These are phyloP conservation scores for Rauvolfia tetraphylla DNA, from an alignment of 257 asterid species.

Conservation along the genomic window DNA sequence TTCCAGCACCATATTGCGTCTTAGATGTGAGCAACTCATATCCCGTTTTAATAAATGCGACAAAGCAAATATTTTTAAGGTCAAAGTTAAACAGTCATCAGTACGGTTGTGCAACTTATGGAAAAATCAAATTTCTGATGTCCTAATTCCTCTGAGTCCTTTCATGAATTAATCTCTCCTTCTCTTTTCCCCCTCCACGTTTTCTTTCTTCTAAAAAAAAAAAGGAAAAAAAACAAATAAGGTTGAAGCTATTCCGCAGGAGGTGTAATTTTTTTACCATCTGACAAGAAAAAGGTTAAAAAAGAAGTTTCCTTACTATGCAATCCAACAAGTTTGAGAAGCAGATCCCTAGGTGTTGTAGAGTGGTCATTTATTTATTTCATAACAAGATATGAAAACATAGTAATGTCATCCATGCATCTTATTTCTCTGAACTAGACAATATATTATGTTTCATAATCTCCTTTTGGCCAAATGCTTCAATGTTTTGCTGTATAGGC, in stretches of 20 bases:
- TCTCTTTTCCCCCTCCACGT: too few relatives aligned
- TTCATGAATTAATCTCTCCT: not conserved
- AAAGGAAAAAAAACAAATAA: too few relatives aligned
- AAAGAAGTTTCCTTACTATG: not conserved
- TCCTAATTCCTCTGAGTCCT: not conserved
- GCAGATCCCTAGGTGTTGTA: not conserved
- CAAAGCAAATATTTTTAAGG: not conserved
- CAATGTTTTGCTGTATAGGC: slow-evolving; percentile 36
- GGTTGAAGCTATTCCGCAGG: too few relatives aligned
- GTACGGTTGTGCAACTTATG: not conserved
- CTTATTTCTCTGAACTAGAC: not conserved
- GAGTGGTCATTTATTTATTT: not conserved
- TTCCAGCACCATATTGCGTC: not conserved
- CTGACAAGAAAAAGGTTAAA: too few relatives aligned
- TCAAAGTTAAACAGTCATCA: not conserved
- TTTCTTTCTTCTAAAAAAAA: too few relatives aligned
- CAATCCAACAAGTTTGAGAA: not conserved
- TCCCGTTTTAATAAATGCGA: not conserved
- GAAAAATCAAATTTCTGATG: not conserved
- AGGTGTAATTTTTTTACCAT: too few relatives aligned
- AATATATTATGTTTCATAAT: not conserved
- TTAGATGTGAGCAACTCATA: not conserved
- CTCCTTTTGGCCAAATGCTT: not conserved
- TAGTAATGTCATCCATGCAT: not conserved
- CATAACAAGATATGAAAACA: not conserved